These are phyloP conservation scores for Umbelopsis ramanniana DNA, from an alignment of 192 early-diverging fungal species.

Conservation along the genomic window DNA sequence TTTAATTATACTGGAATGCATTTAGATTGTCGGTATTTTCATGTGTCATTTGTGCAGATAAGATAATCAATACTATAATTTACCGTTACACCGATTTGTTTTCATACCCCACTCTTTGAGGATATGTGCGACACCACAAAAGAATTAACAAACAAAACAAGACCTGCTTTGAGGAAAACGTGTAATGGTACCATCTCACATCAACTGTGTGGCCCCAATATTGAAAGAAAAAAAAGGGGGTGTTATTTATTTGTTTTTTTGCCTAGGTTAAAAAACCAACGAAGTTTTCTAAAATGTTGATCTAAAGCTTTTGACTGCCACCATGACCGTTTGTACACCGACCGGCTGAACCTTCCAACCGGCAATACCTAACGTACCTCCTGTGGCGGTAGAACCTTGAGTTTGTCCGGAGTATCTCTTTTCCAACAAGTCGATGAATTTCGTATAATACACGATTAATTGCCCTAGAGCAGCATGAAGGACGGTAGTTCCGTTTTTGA, in stretches of 20 bases:
- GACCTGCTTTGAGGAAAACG: background rate
- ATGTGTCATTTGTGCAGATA: background rate
- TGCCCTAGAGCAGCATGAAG: conserved; percentile 88
- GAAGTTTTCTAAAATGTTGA: conserved; percentile 55
- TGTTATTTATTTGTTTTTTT: too few relatives aligned
- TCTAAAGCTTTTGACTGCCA: conserved; percentile 94
- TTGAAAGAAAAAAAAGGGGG: too few relatives aligned
- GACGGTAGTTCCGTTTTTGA: conserved; percentile 92
- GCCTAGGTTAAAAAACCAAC: too few relatives aligned
- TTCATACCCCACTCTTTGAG: background rate
- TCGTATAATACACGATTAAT: conserved; percentile 91
- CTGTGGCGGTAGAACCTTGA: background rate
- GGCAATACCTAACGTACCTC: conserved; percentile 18
- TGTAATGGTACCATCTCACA: too few relatives aligned
- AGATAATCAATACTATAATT: background rate
- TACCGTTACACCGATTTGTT: background rate
- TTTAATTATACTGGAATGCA: too few relatives aligned
- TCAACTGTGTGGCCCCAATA: too few relatives aligned
- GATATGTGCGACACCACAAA: background rate
- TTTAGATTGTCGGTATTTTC: too few relatives aligned
- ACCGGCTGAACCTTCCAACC: conserved; percentile 69
- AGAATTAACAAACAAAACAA: background rate
- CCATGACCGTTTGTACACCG: conserved; percentile 91
- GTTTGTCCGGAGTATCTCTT: conserved; percentile 62
- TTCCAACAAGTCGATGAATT: conserved; percentile 83